Evolutionary conservation across 176 grass and related monocot species (phyloP), one percentile per base, ranked within the genome.

Genomic region (Musa troglodytarum): DNA sequence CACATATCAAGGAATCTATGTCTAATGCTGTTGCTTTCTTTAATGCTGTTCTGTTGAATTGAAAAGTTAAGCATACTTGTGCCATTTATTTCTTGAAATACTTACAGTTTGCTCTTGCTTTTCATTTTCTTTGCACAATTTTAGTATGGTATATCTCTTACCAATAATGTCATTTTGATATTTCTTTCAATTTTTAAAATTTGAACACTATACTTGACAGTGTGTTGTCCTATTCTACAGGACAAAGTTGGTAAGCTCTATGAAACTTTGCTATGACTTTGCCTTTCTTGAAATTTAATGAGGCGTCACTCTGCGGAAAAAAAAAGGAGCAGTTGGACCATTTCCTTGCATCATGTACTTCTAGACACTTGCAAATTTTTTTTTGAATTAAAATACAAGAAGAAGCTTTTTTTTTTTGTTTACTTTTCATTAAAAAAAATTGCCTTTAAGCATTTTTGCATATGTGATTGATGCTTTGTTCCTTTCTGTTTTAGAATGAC

Each of bases 191-290:
- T 3, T 66, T 77, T 21, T 11, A 11, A 23, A 54, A 17, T 12
- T 83, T 72, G 62, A 43, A 58, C 49, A 71, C 72, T 22, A 26
- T 24, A 55, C 79, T 84, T 92, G 82, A 86, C 76, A 71, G 9
- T 20, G 73, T 63, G 52, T 73, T 92, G 12, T 71, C 86, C 59
- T 76, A 17, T 77, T 73, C 22, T 89, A 58, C 89, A 92, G 93
- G 93, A 92, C 84, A 96, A 92, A 96, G 86, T 96, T 86, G 89
- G 93, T 96, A 92, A 96, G 87, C 70, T 83, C 55, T 82, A 50
- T 78, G 10, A 65, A 88, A 65, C 74, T 51, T 78, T 84, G n/a
- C 20, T 71, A 49, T 63, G 70, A 70, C 19, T 34, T 54, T 29
- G 54, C 14, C 16, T 61, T 5, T 78, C 24, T 86, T 83, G 53